Base-by-base conservation (phyloP, 163 green algal species). In the Chloromonas sp. region DNA sequence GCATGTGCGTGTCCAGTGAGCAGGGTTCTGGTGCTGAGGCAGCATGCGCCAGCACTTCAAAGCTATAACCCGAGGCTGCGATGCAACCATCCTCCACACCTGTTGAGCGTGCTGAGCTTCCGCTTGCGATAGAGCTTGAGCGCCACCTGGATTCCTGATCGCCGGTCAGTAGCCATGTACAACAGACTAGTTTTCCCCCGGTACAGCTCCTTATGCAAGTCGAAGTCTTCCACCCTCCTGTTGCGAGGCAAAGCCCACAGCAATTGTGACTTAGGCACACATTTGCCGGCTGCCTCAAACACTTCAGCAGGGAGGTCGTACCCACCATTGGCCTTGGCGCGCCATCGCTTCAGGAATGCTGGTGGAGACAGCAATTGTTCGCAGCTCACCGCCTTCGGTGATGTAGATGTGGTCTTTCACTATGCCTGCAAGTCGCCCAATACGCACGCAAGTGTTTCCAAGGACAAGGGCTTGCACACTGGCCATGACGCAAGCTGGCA, bases 51-150 rank as follows among this genome's bases (percentile, higher is more conserved):
- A 36, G 36, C 36, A 36, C 36, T 36, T 36, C 36, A 36, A 36
- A 36, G 36, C 36, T 36, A 36, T 36, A 36, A 36, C 36, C 36
- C 36, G 36, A 36, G 36, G 36, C 36, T 36, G 36, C 36, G 36
- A 36, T 36, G 36, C 66, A 74, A 74, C 66, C 66, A 74, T 74
- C 66, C 66, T 11, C 66, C 5, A 74, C 66, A 93, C 92, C 91
- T 93, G 88, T 96, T 96, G 0, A 98, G 88, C 1, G 90, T 82
- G 77, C 90, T 94, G n/a, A 98, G 92, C 58, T 91, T 90, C 1
- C 85, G 84, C 85, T 98, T 98, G 83, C 90, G 89, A 87, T 98
- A 98, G 3, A 94, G 86, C 86, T 98, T 98, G 11, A 98, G 87
- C 0, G 91, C 94, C 0, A 97, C 87, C 0, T 87, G 86, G 58